Conservation (phyloP, 345 rosid genomes). For the Boechera divaricarpa region DNA sequence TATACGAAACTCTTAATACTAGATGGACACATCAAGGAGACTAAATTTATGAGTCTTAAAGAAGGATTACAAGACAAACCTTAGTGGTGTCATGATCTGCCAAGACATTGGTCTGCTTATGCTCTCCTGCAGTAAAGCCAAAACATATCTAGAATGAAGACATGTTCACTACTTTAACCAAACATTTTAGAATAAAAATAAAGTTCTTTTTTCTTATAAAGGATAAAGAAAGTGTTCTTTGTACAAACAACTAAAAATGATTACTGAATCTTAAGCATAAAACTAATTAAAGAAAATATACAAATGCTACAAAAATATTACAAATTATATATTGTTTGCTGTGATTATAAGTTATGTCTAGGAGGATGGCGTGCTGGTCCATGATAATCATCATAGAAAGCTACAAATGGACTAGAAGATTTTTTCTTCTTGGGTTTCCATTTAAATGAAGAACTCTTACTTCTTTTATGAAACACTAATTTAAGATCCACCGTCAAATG, state of each 20-base stretch:
- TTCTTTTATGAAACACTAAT: slow-evolving; percentile 39
- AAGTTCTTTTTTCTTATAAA: neutral
- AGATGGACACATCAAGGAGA: neutral
- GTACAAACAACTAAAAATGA: slow-evolving; percentile 16
- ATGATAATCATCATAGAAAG: slow-evolving; percentile 39
- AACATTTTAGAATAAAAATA: neutral
- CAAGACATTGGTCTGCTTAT: slow-evolving; percentile 18
- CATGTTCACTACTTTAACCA: slow-evolving; percentile 23
- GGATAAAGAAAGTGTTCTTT: neutral
- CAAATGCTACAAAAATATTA: slow-evolving; percentile 19
- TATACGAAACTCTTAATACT: neutral
- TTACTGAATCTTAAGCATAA: neutral
- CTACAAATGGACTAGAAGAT: slow-evolving; percentile 29
- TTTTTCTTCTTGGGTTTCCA: slow-evolving; percentile 40
- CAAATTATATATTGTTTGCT: slow-evolving; percentile 1
- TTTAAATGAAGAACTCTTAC: slow-evolving; percentile 35
- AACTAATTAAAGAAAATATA: neutral
- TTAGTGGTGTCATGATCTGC: slow-evolving; percentile 31
- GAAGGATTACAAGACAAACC: slow-evolving; percentile 35
- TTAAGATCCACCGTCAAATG: slow-evolving; percentile 22
- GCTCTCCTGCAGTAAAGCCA: slow-evolving; percentile 30
- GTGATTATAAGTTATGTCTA: slow-evolving; percentile 36
- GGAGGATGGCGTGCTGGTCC: slow-evolving; percentile 43
- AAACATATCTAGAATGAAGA: slow-evolving; percentile 31
- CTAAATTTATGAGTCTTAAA: slow-evolving; percentile 6